Conservation (phyloP, 2,329 filamentous ascomycete species). For the Fusarium solani-melongenae region DNA sequence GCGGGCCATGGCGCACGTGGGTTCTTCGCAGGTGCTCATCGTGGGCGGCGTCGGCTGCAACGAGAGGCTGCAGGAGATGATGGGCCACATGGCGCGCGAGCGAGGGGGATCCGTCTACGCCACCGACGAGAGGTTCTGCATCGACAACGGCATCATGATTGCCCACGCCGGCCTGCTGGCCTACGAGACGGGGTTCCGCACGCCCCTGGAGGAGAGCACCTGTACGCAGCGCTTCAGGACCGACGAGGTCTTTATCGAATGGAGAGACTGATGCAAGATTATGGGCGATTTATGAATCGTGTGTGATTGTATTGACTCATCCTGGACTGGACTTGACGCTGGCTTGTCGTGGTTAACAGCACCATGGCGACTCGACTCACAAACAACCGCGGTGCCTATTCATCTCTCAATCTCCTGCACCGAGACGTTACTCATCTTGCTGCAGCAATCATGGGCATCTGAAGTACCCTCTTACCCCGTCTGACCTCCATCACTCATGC, state of each 20-base stretch:
- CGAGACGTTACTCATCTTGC: background rate
- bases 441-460: background rate
- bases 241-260: constrained; percentile 83
- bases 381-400: background rate
- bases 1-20: constrained; percentile 97
- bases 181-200: constrained; percentile 82
- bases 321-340: background rate
- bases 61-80: constrained; percentile 95
- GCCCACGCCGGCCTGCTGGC: constrained; percentile 93
- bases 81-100: constrained; percentile 93
- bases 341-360: background rate
- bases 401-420: background rate
- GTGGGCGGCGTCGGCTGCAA: constrained; percentile 98
- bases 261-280: constrained; percentile 68
- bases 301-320: constrained; percentile 1
- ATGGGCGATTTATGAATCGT: background rate
- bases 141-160: constrained; percentile 99
- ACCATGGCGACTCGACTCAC: background rate
- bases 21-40: constrained; percentile 88
- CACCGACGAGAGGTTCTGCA: constrained; percentile 97
- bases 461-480: background rate
- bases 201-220: constrained; percentile 81
- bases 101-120: constrained; percentile 91
- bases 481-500: background rate
- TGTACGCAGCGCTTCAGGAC: constrained; percentile 88